phyloP scores from a whole-genome alignment of 1,284 basidiomycete genomes.

The Serendipita sp. region DNA sequence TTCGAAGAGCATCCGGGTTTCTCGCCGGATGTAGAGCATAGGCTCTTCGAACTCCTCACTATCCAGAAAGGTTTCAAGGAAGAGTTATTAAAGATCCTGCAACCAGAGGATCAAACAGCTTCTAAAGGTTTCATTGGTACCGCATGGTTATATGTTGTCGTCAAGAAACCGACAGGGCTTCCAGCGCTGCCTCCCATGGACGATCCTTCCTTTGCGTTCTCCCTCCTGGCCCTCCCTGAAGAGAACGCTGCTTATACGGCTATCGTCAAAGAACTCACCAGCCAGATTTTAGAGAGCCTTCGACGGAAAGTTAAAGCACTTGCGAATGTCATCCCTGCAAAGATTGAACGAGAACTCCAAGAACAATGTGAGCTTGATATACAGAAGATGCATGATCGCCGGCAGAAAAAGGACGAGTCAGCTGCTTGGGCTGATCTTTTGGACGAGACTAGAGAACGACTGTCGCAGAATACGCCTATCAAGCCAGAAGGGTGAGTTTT shows the following conservation, averaged over 20 bases:
- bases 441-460: background rate
- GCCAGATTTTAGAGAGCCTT: too few relatives aligned
- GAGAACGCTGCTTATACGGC: too few relatives aligned
- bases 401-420: background rate
- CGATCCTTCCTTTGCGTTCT: background rate
- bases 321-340: background rate
- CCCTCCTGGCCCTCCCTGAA: too few relatives aligned
- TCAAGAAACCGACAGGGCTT: background rate
- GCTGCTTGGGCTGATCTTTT: background rate
- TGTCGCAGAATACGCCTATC: background rate
- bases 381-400: background rate
- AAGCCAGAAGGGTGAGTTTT: background rate
- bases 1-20: too few relatives aligned
- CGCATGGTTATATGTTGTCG: too few relatives aligned
- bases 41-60: too few relatives aligned
- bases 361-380: background rate
- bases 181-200: background rate
- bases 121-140: too few relatives aligned
- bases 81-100: background rate
- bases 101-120: background rate
- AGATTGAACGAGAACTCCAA: background rate
- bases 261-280: too few relatives aligned
- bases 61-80: too few relatives aligned
- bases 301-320: background rate
- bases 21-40: too few relatives aligned